Conservation (phyloP, 2,329 filamentous ascomycete species). For the Hypoxylon sp. region DNA sequence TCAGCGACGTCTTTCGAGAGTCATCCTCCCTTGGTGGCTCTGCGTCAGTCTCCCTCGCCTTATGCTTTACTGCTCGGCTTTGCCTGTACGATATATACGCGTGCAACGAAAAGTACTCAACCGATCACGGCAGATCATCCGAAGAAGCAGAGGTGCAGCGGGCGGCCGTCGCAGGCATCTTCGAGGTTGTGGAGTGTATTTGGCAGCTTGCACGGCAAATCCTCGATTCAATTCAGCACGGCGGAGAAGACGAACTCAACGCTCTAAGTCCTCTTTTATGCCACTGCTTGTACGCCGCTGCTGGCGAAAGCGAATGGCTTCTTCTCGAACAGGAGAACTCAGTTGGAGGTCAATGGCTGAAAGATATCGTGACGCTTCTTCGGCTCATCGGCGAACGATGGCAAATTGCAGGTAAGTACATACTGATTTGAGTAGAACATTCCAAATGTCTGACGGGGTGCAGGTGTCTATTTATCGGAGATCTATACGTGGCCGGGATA, state of each 20-base stretch:
- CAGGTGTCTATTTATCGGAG: constrained; percentile 31
- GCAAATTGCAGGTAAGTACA: constrained; percentile 34
- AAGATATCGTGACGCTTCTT: constrained; percentile 33
- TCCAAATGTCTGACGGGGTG: constrained; percentile 3
- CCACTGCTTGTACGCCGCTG: constrained; percentile 33
- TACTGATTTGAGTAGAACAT: no score
- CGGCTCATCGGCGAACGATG: constrained; percentile 31
- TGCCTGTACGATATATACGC: constrained; percentile 37
- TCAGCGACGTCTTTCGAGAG: constrained; percentile 10
- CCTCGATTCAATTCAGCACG: constrained; percentile 10
- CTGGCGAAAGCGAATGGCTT: constrained; percentile 37
- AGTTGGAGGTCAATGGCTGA: constrained; percentile 23
- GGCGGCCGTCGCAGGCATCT: constrained; percentile 29
- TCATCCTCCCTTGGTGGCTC: constrained; percentile 6
- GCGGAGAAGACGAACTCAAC: not conserved
- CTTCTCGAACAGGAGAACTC: constrained; percentile 37
- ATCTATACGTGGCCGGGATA: constrained; percentile 42
- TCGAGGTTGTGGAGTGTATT: constrained; percentile 9
- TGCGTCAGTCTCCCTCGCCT: constrained; percentile 13
- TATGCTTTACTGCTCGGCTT: constrained; percentile 39
- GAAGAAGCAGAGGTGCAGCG: constrained; percentile 40
- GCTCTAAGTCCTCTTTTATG: constrained; percentile 35
- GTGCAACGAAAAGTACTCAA: constrained; percentile 40
- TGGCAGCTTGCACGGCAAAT: constrained; percentile 30
- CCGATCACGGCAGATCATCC: constrained; percentile 34